phyloP scores from a whole-genome alignment of 2,329 filamentous ascomycete genomes.

The Beauveria varroae region DNA sequence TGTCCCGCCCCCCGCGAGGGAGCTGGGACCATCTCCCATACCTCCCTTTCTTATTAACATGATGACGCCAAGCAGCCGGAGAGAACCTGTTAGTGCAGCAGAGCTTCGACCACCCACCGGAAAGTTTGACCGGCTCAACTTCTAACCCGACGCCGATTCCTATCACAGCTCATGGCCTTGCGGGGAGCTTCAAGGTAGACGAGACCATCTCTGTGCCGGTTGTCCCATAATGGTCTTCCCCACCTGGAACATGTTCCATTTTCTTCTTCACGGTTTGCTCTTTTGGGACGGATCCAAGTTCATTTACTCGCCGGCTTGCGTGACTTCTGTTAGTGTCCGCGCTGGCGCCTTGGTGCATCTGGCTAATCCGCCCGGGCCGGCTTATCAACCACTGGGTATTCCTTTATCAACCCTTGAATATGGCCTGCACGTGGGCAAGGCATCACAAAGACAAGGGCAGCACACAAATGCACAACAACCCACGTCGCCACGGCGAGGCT shows the following conservation, averaged over 20 bases:
- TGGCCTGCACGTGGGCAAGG: too few species aligned
- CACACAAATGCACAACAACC: background rate
- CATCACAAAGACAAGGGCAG: too few species aligned
- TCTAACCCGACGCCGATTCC: conserved; percentile 1
- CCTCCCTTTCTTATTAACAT: background rate
- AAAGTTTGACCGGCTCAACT: conserved; percentile 6
- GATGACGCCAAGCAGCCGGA: background rate
- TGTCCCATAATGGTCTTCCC: background rate
- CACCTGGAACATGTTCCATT: background rate
- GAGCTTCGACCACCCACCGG: background rate
- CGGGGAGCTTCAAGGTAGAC: background rate
- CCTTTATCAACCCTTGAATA: background rate
- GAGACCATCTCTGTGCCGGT: background rate
- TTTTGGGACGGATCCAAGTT: background rate
- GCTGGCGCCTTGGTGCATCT: background rate
- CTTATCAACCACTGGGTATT: background rate
- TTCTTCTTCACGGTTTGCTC: background rate
- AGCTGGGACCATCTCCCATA: too few species aligned
- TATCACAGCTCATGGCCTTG: background rate
- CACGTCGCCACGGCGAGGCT: background rate
- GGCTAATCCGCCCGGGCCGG: background rate
- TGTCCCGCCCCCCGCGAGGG: too few species aligned
- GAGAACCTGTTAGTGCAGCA: background rate
- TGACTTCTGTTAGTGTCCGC: background rate
- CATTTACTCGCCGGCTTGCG: background rate